These are phyloP conservation scores for Sarcodon sp. DNA, from an alignment of 768 basidiomycete genomes.

Conservation along the genomic window DNA sequence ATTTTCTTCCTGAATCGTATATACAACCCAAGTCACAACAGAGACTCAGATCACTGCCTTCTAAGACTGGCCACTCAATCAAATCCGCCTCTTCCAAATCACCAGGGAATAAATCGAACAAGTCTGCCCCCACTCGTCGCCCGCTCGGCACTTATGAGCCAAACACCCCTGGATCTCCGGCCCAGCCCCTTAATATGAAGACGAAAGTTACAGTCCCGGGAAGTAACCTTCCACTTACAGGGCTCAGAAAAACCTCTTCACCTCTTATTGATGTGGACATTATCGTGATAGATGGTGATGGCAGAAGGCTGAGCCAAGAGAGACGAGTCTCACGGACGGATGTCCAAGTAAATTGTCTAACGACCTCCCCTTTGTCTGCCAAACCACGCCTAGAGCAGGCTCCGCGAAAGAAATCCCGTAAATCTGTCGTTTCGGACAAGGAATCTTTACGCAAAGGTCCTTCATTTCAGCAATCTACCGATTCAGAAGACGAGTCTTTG, in stretches of 20 bases:
- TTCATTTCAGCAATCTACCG: neutral
- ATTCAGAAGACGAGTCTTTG: conserved; percentile 12
- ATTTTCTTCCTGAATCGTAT: neutral
- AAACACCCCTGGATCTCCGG: conserved; percentile 27
- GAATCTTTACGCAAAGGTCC: neutral
- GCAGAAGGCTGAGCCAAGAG: conserved; percentile 47
- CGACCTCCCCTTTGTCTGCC: neutral
- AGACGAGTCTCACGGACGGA: conserved; percentile 39
- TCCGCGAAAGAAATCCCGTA: conserved; percentile 1
- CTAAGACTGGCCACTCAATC: neutral
- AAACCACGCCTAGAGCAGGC: conserved; percentile 1
- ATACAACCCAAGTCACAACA: too few species aligned
- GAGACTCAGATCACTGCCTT: neutral
- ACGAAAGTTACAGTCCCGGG: conserved; percentile 11
- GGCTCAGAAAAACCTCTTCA: conserved; percentile 20
- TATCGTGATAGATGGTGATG: conserved; percentile 46
- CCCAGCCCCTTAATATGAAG: conserved; percentile 13
- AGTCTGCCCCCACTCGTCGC: conserved; percentile 14
- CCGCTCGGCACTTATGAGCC: conserved; percentile 26
- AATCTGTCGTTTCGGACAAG: neutral
- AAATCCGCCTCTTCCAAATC: neutral
- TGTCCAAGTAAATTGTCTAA: conserved; percentile 22
- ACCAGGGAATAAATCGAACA: conserved; percentile 1
- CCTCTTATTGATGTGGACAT: conserved; percentile 57
- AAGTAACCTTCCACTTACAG: conserved; percentile 6